These are phyloP conservation scores for Melastoma malabathricum DNA, from an alignment of 345 rosid species.

Conservation along the genomic window DNA sequence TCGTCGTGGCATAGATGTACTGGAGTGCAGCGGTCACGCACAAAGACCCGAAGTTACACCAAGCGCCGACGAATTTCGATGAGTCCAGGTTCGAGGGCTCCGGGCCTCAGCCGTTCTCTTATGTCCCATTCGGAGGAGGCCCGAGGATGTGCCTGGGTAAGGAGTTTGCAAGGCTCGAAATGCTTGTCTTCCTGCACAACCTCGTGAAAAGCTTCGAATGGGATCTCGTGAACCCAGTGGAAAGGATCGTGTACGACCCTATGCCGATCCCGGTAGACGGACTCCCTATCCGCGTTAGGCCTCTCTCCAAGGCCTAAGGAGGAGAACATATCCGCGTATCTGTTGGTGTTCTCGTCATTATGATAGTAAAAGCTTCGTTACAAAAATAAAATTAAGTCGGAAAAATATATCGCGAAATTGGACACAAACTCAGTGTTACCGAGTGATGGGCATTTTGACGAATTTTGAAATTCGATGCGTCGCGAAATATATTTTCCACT, in stretches of 20 bases:
- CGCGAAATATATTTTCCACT: no score
- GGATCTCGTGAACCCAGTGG: conserved; percentile 9
- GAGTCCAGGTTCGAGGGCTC: conserved; percentile 17
- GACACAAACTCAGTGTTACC: no score
- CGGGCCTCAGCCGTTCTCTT: conserved; percentile 10
- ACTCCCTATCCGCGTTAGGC: conserved; percentile 11
- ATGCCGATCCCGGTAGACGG: conserved; percentile 13
- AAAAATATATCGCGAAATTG: no score
- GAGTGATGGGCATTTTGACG: no score
- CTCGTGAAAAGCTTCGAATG: conserved; percentile 13
- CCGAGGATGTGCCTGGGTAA: conserved; percentile 16
- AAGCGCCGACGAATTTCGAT: conserved; percentile 8
- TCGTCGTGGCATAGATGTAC: not conserved
- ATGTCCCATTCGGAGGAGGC: conserved; percentile 20
- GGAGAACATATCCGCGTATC: no score
- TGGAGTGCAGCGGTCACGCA: conserved; percentile 10
- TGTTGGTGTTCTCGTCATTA: no score
- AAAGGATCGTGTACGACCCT: conserved; percentile 11
- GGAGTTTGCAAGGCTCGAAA: conserved; percentile 10
- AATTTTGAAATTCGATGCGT: no score
- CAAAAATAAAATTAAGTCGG: no score
- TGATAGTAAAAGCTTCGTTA: no score
- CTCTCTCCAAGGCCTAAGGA: not conserved
- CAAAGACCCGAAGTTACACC: conserved; percentile 10
- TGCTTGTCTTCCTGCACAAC: conserved; percentile 20